Evolutionary conservation across 2,329 filamentous ascomycete species (phyloP), one percentile per base, ranked within the genome.

Genomic region (Apiospora arundinis): DNA sequence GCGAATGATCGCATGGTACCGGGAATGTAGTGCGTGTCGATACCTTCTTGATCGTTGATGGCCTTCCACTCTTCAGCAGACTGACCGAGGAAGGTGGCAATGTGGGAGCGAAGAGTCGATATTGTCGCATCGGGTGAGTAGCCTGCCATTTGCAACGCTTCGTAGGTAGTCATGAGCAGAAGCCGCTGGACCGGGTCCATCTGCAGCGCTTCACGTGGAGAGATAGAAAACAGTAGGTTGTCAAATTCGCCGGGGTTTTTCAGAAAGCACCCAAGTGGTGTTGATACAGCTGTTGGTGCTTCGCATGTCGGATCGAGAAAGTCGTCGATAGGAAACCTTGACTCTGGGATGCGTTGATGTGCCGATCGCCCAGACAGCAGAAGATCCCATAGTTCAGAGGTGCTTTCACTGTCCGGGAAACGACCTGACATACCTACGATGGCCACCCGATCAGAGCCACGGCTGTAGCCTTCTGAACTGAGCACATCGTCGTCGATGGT

Each of bases 21-120:
- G 0, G 81, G 78, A n/a, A 84, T 79, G 67, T 76, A 81, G 71
- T 83, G 83, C 0, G 80, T 83, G 67, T 77, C 77, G 40, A 92
- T 87, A 52, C 72, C 74, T 44, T 75, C 71, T 52, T 73, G 74
- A 3, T 72, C 72, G 18, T 72, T 74, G 1, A 79, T 83, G 45
- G 81, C 70, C 8, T 83, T 79, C 73, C 85, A 84, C 32, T 84
- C 81, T 4, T 74, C 75, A 0, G 72, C 74, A 37, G 76, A 77
- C 18, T 77, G 74, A 5, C 82, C 82, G 8, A 85, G 75, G 68
- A 80, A 85, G 45, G 78, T 79, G 4, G 82, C 84, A 2, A 82
- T 74, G 16, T 75, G 69, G 12, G 74, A 63, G 16, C 63, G 49
- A 37, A 67, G 69, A n/a, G 74, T 69, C 32, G 69, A 60, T 9